Conservation (phyloP, 2,329 filamentous ascomycete genomes). For the Teratosphaeria zuluensis region DNA sequence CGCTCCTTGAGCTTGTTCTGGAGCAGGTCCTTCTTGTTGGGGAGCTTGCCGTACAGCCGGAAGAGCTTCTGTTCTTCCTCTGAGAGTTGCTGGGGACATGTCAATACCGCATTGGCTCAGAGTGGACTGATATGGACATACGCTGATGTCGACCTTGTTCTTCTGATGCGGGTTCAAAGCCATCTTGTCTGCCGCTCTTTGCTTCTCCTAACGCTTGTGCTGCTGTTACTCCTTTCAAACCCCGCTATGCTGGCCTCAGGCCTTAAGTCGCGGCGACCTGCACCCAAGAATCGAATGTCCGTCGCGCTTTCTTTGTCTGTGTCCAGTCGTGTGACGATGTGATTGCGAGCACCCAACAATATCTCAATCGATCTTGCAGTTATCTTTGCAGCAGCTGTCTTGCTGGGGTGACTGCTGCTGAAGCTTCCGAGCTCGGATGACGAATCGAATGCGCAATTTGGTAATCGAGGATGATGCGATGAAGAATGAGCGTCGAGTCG, state of each 20-base stretch:
- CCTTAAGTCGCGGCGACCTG: background rate
- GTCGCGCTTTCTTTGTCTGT: background rate
- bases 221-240: background rate
- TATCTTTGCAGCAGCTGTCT: background rate
- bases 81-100: conserved; percentile 60
- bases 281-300: too few species aligned
- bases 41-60: conserved; percentile 94
- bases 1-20: conserved; percentile 99
- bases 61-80: conserved; percentile 95
- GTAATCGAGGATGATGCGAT: too few species aligned
- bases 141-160: conserved; percentile 95
- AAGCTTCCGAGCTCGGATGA: background rate
- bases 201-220: background rate
- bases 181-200: background rate
- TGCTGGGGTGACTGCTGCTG: background rate
- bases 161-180: conserved; percentile 76
- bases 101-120: background rate
- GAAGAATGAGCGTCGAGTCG: background rate
- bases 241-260: background rate
- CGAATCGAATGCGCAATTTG: background rate
- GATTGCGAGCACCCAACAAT: too few species aligned
- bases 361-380: background rate
- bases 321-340: background rate
- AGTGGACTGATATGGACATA: conserved; percentile 43
- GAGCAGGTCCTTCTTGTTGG: conserved; percentile 89